A percentile compares a stretch with the other conserved stretches of the same genome.
phyloP scores from a whole-genome alignment of 2,329 filamentous ascomycete species.

The Cryphonectria parasitica region DNA sequence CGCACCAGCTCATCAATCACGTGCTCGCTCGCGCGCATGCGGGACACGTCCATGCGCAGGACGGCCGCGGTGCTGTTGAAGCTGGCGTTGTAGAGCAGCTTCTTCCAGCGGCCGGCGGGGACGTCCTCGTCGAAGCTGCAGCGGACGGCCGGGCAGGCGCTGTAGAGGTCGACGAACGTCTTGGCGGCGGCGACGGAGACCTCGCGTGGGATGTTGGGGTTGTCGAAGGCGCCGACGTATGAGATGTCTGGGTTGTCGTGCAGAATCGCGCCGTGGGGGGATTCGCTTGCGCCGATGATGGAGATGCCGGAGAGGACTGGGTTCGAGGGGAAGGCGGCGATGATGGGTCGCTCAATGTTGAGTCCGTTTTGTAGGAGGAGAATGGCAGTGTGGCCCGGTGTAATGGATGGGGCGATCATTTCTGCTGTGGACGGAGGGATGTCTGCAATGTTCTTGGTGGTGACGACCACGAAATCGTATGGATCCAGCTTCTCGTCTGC shows the following conservation, averaged over 20 bases:
- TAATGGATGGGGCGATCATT: constrained; percentile 56
- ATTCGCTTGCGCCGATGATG: constrained; percentile 56
- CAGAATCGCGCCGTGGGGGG: constrained; percentile 49
- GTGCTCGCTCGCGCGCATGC: constrained; percentile 49
- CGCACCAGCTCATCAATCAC: constrained; percentile 50
- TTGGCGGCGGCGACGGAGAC: constrained; percentile 36
- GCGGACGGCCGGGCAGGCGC: constrained; percentile 46
- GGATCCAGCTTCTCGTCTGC: constrained; percentile 37
- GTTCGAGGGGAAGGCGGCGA: constrained; percentile 54
- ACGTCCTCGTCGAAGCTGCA: constrained; percentile 47
- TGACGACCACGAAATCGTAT: constrained; percentile 60
- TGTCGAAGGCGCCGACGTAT: constrained; percentile 46
- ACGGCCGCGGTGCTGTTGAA: constrained; percentile 57
- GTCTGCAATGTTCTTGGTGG: constrained; percentile 64
- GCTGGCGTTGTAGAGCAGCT: constrained; percentile 52
- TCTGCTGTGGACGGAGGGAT: constrained; percentile 51
- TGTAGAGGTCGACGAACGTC: constrained; percentile 51
- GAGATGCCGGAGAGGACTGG: constrained; percentile 57
- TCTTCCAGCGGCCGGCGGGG: constrained; percentile 48
- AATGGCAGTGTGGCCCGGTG: constrained; percentile 53
- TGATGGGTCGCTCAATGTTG: constrained; percentile 63
- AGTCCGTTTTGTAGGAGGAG: constrained; percentile 65
- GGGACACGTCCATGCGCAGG: constrained; percentile 52
- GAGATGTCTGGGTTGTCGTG: constrained; percentile 54
- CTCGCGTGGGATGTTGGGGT: constrained; percentile 39